Evolutionary conservation across 23 red algal genomes (phyloP).

Genomic region (Gracilaria gracilis): DNA sequence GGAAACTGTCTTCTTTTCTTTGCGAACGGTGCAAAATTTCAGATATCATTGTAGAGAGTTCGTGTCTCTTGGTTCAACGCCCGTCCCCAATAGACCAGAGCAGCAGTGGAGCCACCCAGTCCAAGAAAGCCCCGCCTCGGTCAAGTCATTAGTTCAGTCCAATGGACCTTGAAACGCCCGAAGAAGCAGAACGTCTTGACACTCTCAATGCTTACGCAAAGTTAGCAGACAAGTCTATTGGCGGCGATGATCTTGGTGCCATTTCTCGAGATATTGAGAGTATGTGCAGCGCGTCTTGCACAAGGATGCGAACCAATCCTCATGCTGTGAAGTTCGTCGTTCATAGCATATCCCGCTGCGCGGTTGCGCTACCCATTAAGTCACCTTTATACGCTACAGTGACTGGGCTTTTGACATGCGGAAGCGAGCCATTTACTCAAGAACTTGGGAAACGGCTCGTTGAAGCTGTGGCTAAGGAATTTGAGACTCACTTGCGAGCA

Average conservation of each 20-base stretch:
- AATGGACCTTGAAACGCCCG: constrained; percentile 44
- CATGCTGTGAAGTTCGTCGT: constrained; percentile 39
- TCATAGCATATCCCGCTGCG: constrained; percentile 56
- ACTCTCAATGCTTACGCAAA: constrained; percentile 41
- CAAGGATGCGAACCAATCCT: constrained; percentile 25
- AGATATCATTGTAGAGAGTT: neutral
- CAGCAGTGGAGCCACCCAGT: neutral
- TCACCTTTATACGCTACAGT: constrained; percentile 71
- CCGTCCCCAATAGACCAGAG: neutral
- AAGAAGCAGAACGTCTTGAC: constrained; percentile 35
- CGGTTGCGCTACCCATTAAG: constrained; percentile 64
- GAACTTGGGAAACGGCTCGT: constrained; percentile 55
- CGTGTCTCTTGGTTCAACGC: neutral
- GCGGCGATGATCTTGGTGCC: neutral
- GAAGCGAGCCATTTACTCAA: constrained; percentile 30
- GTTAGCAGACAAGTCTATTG: constrained; percentile 22
- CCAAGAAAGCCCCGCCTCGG: neutral
- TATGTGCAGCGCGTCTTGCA: constrained; percentile 38
- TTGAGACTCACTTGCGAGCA: constrained; percentile 42
- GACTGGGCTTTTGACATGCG: constrained; percentile 58
- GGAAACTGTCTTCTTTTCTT: no score
- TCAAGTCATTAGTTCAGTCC: no score
- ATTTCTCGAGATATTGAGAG: constrained; percentile 29
- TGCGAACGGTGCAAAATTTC: no score
- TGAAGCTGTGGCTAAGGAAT: constrained; percentile 38